A percentile compares a stretch with the other conserved stretches of the same genome.
These are phyloP conservation scores for Tubosaeta sp. DNA, from an alignment of 768 basidiomycete genomes.

Conservation along the genomic window DNA sequence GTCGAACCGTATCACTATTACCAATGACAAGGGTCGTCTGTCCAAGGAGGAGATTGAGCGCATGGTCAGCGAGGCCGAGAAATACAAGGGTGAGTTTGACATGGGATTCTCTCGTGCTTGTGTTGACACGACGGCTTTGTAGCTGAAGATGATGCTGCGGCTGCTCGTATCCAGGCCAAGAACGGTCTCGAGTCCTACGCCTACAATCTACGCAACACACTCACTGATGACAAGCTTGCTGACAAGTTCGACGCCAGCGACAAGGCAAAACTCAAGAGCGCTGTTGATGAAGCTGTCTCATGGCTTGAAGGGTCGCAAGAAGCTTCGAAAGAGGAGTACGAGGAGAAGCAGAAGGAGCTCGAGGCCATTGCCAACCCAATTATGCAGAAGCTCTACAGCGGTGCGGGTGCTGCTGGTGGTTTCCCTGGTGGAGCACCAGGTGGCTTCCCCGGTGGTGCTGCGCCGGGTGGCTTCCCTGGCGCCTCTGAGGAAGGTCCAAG, in stretches of 20 bases:
- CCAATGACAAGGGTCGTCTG: constrained; percentile 94
- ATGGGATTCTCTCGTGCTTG: not conserved
- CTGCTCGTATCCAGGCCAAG: constrained; percentile 79
- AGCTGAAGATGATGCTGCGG: constrained; percentile 86
- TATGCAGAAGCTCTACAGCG: constrained; percentile 67
- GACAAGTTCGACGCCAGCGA: constrained; percentile 84
- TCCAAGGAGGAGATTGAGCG: constrained; percentile 98
- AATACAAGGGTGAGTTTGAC: constrained; percentile 64
- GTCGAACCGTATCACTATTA: constrained; percentile 90
- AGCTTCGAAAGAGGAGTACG: constrained; percentile 92
- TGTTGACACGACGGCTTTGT: constrained; percentile 10
- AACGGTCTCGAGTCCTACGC: constrained; percentile 92
- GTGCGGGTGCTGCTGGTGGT: constrained; percentile 48
- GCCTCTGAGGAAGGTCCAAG: constrained; percentile 78
- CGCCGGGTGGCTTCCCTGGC: constrained; percentile 68
- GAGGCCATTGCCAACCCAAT: constrained; percentile 78
- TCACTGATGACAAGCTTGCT: constrained; percentile 80
- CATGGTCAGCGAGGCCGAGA: constrained; percentile 94
- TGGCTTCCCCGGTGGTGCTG: constrained; percentile 52
- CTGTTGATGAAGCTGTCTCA: constrained; percentile 77
- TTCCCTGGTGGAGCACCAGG: constrained; percentile 58
- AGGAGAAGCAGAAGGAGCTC: constrained; percentile 88
- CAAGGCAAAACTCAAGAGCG: constrained; percentile 76
- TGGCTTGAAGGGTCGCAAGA: constrained; percentile 89
- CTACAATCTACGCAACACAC: constrained; percentile 91